Evolutionary conservation across 2,329 filamentous ascomycete genomes (phyloP).

Genomic region (Phialemoniopsis sp.): DNA sequence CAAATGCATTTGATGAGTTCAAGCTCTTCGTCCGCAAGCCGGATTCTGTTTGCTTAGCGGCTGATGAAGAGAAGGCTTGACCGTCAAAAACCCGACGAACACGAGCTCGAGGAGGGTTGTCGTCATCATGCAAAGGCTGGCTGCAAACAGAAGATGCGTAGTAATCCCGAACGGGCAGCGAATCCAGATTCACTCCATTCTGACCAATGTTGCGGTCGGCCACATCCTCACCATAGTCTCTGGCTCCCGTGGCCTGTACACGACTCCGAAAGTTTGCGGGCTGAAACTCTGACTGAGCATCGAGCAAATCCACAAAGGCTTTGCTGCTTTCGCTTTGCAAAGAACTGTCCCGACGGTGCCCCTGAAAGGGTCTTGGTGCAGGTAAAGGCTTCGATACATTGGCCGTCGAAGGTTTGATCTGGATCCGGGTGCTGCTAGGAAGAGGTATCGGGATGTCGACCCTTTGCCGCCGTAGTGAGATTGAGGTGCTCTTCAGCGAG

Average conservation of each 20-base stretch:
- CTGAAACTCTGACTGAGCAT: slow-evolving; percentile 50
- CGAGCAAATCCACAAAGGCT: slow-evolving; percentile 49
- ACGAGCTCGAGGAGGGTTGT: slow-evolving; percentile 4
- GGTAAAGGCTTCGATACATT: neutral
- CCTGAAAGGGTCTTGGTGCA: slow-evolving; percentile 8
- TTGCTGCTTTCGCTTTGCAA: slow-evolving; percentile 21
- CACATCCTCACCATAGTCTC: slow-evolving; percentile 61
- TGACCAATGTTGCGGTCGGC: slow-evolving; percentile 54
- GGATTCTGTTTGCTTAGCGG: slow-evolving; percentile 9
- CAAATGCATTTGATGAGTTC: slow-evolving; percentile 10
- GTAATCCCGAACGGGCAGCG: slow-evolving; percentile 26
- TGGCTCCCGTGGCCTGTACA: slow-evolving; percentile 43
- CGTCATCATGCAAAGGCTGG: slow-evolving; percentile 10
- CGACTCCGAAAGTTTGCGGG: slow-evolving; percentile 43
- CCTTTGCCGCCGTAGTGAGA: slow-evolving; percentile 10
- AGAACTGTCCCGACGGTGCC: slow-evolving; percentile 23
- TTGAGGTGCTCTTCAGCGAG: slow-evolving; percentile 8
- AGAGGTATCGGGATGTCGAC: neutral
- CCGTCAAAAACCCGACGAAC: slow-evolving; percentile 1
- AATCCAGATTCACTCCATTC: slow-evolving; percentile 26
- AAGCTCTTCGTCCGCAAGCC: slow-evolving; percentile 11
- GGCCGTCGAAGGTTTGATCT: neutral
- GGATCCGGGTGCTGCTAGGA: slow-evolving; percentile 1
- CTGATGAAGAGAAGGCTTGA: slow-evolving; percentile 2
- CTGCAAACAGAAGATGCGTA: slow-evolving; percentile 19